phyloP scores from a whole-genome alignment of 164 flowering plant genomes.

The Magnolia sinica region DNA sequence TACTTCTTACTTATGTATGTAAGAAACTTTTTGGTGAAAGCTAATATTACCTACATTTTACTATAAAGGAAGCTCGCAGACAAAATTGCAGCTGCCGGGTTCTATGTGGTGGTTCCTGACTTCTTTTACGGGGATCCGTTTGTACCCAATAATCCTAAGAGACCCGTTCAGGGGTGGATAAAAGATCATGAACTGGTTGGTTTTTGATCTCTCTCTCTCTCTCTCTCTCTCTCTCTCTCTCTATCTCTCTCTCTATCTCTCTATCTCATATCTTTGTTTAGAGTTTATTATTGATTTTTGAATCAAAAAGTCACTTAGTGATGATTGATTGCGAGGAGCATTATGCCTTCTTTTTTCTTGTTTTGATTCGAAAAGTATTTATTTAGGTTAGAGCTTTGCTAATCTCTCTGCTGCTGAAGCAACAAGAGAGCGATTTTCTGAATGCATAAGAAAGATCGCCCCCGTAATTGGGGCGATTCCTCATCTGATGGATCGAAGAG shows the following conservation, averaged over 20 bases:
- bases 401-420: no score
- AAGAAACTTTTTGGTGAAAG: no score
- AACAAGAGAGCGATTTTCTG: no score
- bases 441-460: no score
- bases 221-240: neutral
- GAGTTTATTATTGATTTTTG: neutral
- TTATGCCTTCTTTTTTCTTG: no score
- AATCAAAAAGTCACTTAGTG: neutral
- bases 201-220: slow-evolving; percentile 12
- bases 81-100: slow-evolving; percentile 64
- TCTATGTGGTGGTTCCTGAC: slow-evolving; percentile 61
- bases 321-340: no score
- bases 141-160: slow-evolving; percentile 28
- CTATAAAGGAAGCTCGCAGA: slow-evolving; percentile 60
- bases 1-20: no score
- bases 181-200: slow-evolving; percentile 52
- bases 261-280: neutral
- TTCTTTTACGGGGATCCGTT: slow-evolving; percentile 58
- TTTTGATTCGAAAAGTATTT: no score
- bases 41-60: neutral
- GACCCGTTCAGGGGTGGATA: slow-evolving; percentile 41
- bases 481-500: no score
- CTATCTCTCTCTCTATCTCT: neutral
- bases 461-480: no score
- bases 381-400: no score